Evolutionary conservation across 768 basidiomycete species (phyloP), one percentile per base, ranked within the genome.

Genomic region (Xerocomellus amylosporus): DNA sequence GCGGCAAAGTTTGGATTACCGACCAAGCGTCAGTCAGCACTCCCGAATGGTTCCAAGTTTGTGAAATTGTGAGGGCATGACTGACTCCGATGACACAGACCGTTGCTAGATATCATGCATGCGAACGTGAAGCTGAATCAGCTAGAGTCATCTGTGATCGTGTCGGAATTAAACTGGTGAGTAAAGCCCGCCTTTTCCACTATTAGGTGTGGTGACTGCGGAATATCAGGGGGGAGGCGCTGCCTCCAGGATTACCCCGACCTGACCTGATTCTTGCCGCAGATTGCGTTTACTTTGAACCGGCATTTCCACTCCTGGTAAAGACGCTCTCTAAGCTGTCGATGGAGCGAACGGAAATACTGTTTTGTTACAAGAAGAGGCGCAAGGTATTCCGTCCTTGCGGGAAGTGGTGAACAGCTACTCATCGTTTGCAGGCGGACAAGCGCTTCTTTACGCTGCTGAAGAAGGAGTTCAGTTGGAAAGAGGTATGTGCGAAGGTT

Each of bases 211-310:
- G 13, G n/a, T 54, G 26, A 63, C 55, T 31, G 41, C 41, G 55
- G 57, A 46, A 58, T 36, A 20, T 36, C 53, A 92, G 90, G 93
- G 93, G 90, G 24, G 75, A 77, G 17, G 71, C 79, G 1, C 62
- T 85, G 33, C 83, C 87, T 9, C 28, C 61, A 9, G 58, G 60
- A 39, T 74, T 73, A 64, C 83, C 74, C 40, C 74, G 70, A 14
- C 80, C 85, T 7, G 84, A 90, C 64, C 49, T 96, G 24, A 79
- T 98, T 54, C 80, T 98, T 5, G 92, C 90, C 2, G 94, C 94
- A 1, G 94, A 98, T 65, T 98, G 94, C 61, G 93, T 98, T 9
- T 98, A 98, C 74, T 93, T 92, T 59, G 94, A 97, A 71, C 91
- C 93, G 13, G 85, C 91, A 0, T 98, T 97, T 64, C 88, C 93